Base-by-base conservation (phyloP, 1,139 yeast species). In the Groenewaldozyma sp. region DNA sequence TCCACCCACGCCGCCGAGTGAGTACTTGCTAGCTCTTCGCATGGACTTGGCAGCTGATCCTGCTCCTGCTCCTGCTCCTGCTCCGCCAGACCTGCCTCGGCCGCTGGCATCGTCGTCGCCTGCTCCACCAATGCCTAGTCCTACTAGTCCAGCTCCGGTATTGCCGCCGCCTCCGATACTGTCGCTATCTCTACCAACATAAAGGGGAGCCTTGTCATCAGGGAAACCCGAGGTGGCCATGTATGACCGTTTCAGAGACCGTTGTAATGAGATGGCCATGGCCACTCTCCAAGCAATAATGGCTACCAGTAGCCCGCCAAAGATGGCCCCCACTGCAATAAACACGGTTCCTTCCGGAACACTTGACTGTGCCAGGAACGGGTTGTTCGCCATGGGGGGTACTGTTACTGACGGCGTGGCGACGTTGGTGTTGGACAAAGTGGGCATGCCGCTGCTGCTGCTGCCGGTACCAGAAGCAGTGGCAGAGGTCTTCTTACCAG, bases 311-410 rank as follows among this genome's bases (percentile, higher is more conserved):
- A 77, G 62, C 20, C 73, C 75, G 1, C 80, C 83, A 3, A 79
- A 75, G 34, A 78, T 67, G 10, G 79, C 68, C 0, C 93, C 94
- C 22, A 82, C 81, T 0, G 83, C 82, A 45, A 83, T 82, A 59
- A 82, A 83, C 2, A 83, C 87, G 0, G 91, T 79, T 1, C 94
- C 94, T 39, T 73, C 68, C 1, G 86, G 82, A 39, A 69, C 65
- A 26, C 54, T 58, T 10, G 74, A 64, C 37, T 67, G 60, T 46
- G 70, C 59, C 28, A 83, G 67, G 53, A 70, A 78, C 9, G 94
- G 94, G 58, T 82, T 82, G 34, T 56, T 53, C 28, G 67, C 67
- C 21, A 55, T 52, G 22, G 77, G 63, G 0, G 94, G 94, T 3
- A 82, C 81, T 1, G 74, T 65, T n/a, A 81, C 68, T 0, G 72